Conservation (phyloP, 805 yeast genomes). For the Cephaloascus fragrans region DNA sequence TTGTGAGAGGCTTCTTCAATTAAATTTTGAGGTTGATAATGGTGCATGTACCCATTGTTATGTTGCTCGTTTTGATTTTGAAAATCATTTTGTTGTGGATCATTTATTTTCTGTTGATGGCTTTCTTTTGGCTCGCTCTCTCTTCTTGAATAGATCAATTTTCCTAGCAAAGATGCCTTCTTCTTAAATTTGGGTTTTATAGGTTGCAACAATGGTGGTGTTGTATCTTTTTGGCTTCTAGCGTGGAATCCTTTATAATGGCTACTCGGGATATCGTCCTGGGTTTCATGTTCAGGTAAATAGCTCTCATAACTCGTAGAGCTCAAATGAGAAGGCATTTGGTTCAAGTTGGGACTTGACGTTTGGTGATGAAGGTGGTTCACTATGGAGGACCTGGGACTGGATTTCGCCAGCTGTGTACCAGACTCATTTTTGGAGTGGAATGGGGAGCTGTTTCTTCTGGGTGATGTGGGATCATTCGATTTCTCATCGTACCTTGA, state of each 20-base stretch:
- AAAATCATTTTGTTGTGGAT: conserved; percentile 6
- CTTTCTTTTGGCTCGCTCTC: conserved; percentile 6
- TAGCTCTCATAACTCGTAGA: neutral
- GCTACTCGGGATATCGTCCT: conserved; percentile 4
- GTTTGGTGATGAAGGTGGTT: neutral
- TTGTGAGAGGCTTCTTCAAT: neutral
- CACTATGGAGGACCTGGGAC: conserved; percentile 1
- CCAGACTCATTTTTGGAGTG: neutral
- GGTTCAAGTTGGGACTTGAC: neutral
- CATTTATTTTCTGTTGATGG: conserved; percentile 1
- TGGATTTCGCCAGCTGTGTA: neutral
- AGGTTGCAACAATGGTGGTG: conserved; percentile 40
- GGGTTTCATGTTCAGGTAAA: neutral
- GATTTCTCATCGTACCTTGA: neutral
- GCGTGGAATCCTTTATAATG: conserved; percentile 32
- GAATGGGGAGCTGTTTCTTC: neutral
- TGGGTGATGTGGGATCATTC: neutral
- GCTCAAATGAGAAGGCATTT: neutral
- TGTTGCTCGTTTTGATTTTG: conserved; percentile 11
- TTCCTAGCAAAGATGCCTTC: conserved; percentile 13
- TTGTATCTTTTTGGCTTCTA: conserved; percentile 17
- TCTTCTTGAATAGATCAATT: conserved; percentile 7
- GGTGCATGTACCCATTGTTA: conserved; percentile 5
- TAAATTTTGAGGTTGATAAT: conserved; percentile 2
- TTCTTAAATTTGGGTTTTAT: conserved; percentile 35